phyloP scores from a whole-genome alignment of 2,329 filamentous ascomycete species.

The Ramularia endophylla region DNA sequence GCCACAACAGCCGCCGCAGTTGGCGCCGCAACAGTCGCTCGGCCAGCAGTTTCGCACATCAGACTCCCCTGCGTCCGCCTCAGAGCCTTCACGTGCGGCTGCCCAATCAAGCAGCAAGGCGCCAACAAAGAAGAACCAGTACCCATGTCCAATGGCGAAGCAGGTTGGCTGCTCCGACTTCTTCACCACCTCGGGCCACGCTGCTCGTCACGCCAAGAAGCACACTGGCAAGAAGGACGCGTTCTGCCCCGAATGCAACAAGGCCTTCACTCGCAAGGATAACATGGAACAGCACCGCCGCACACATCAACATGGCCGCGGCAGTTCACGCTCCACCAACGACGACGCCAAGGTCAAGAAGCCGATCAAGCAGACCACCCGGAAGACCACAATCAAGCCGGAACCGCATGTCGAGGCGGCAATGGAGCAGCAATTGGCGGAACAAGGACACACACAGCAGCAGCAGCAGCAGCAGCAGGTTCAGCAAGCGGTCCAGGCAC shows the following conservation, averaged over 20 bases:
- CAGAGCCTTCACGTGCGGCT: slow-evolving; percentile 39
- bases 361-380: slow-evolving; percentile 31
- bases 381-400: slow-evolving; percentile 25
- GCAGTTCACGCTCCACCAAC: slow-evolving; percentile 33
- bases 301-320: slow-evolving; percentile 58
- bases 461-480: slow-evolving; percentile 12
- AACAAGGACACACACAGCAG: slow-evolving; percentile 17
- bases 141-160: slow-evolving; percentile 68
- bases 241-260: slow-evolving; percentile 63
- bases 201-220: slow-evolving; percentile 79
- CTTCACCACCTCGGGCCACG: slow-evolving; percentile 78
- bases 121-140: slow-evolving; percentile 56
- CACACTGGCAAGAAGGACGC: slow-evolving; percentile 77
- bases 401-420: slow-evolving; percentile 30
- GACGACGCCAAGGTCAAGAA: slow-evolving; percentile 43
- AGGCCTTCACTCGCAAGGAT: slow-evolving; percentile 75
- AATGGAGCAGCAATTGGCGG: slow-evolving; percentile 30
- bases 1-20: slow-evolving; percentile 6
- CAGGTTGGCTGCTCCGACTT: slow-evolving; percentile 68
- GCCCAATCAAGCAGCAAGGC: slow-evolving; percentile 39
- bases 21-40: slow-evolving; percentile 7
- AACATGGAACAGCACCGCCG: slow-evolving; percentile 84
- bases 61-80: slow-evolving; percentile 50
- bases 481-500: slow-evolving; percentile 16
- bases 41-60: slow-evolving; percentile 13